Conservation (phyloP, 768 basidiomycete genomes). For the Lentinula aciculospora region DNA sequence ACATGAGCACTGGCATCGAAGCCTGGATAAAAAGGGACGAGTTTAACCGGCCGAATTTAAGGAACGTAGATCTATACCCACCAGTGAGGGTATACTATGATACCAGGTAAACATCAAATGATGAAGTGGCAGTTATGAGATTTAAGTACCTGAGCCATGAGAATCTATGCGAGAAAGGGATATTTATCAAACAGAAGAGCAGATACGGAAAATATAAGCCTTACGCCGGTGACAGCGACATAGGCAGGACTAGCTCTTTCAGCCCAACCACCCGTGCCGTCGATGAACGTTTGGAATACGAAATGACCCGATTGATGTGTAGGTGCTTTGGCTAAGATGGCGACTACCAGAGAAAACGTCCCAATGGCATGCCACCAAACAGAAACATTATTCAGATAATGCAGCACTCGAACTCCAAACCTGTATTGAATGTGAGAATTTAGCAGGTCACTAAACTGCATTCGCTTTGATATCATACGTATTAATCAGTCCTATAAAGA, state of each 20-base stretch:
- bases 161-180: constrained; percentile 37
- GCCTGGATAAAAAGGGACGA: constrained; percentile 26
- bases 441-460: no score
- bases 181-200: neutral
- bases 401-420: constrained; percentile 62
- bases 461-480: no score
- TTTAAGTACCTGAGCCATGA: constrained; percentile 72
- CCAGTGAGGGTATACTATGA: constrained; percentile 62
- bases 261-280: constrained; percentile 73
- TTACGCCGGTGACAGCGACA: constrained; percentile 60
- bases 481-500: constrained; percentile 51
- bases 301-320: constrained; percentile 62
- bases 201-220: constrained; percentile 7
- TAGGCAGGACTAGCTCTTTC: constrained; percentile 63
- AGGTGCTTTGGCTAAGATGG: constrained; percentile 67
- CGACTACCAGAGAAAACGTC: constrained; percentile 60
- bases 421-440: neutral
- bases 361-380: constrained; percentile 74
- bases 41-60: neutral
- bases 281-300: constrained; percentile 68
- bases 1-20: constrained; percentile 75
- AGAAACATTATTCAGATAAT: constrained; percentile 66
- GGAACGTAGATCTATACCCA: constrained; percentile 17
- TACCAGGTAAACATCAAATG: neutral
- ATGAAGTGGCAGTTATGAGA: no score